Base-by-base conservation (phyloP, 2,329 filamentous ascomycete genomes). In the Ploettnerulaceae sp. region DNA sequence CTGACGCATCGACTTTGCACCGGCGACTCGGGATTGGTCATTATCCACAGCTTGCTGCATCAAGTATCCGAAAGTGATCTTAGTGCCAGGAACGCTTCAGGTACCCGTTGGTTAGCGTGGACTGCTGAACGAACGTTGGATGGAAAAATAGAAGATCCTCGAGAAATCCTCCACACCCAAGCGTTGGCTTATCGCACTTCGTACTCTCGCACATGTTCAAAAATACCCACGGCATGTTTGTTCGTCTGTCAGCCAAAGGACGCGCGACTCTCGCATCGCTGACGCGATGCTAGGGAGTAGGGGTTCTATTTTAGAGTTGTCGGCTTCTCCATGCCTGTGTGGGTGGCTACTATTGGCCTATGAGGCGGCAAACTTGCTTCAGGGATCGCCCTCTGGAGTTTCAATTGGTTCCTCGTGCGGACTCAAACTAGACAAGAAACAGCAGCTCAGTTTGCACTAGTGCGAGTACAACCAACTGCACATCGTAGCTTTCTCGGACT, bases 61-160 rank as follows among this genome's bases (percentile, higher is more conserved):
- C n/a, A n/a, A n/a, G n/a, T n/a, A n/a, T n/a, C n/a, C 36, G 18
- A 17, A 15, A 38, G 5, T 7, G 11, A n/a, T 7, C 8, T 24
- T 18, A 26, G 11, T 26, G 35, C 20, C 11, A 36, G 33, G 18
- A 22, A 36, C 18, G 18, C 34, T n/a, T n/a, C 34, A 37, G 34
- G 34, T 37, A 37, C 34, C 34, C 34, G 34, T 25, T 15, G 5
- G 6, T 5, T 17, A 17, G 31, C 11, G 14, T n/a, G 31, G 29
- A 32, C 15, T 17, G 18, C 5, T 15, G 14, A 14, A 34, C 15
- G 31, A 20, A 26, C 26, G 36, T 17, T 39, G 36, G 36, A 22
- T 39, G 36, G 24, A 39, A 39, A 39, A 39, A 28, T 28, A 39
- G 36, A 28, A 39, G 36, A 22, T 25, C 22, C 36, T 15, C 36